phyloP scores from a whole-genome alignment of 140 eudicot species.

The Erigeron philadelphicus region DNA sequence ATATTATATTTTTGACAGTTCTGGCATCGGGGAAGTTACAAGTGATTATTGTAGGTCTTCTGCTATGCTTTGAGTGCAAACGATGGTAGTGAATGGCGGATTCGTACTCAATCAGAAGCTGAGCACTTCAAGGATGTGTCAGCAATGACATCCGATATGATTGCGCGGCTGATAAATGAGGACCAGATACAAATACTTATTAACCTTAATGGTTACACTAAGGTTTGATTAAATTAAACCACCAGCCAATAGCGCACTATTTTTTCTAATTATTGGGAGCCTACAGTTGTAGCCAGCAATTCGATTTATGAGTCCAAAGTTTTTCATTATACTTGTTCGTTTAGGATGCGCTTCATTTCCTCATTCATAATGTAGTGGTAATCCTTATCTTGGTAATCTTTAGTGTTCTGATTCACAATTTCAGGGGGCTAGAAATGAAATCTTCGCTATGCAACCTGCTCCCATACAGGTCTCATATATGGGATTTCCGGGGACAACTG shows the following conservation, averaged over 20 bases:
- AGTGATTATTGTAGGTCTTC: too few relatives aligned
- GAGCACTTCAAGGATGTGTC: slow-evolving; percentile 90
- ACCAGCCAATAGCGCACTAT: too few relatives aligned
- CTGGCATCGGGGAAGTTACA: too few relatives aligned
- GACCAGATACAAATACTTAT: slow-evolving; percentile 83
- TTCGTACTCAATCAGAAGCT: slow-evolving; percentile 83
- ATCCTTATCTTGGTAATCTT: too few relatives aligned
- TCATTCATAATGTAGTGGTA: too few relatives aligned
- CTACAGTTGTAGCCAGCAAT: too few relatives aligned
- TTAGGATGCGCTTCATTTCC: too few relatives aligned
- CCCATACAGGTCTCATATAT: slow-evolving; percentile 93
- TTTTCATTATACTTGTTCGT: too few relatives aligned
- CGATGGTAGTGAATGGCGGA: slow-evolving; percentile 95
- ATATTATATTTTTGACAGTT: too few relatives aligned
- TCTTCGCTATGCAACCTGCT: slow-evolving; percentile 96
- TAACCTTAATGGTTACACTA: slow-evolving; percentile 92
- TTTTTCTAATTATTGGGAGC: too few relatives aligned
- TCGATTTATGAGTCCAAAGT: too few relatives aligned
- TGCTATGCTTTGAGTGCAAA: slow-evolving; percentile 93
- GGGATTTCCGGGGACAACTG: slow-evolving; percentile 99
- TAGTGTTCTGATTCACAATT: too few relatives aligned
- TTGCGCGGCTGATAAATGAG: slow-evolving; percentile 69
- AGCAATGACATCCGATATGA: slow-evolving; percentile 77
- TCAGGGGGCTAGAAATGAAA: slow-evolving; percentile 99
- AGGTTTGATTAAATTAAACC: slow-evolving; percentile 35